Conservation (phyloP, 163 green algal species). For the Prototheca wickerhamii region DNA sequence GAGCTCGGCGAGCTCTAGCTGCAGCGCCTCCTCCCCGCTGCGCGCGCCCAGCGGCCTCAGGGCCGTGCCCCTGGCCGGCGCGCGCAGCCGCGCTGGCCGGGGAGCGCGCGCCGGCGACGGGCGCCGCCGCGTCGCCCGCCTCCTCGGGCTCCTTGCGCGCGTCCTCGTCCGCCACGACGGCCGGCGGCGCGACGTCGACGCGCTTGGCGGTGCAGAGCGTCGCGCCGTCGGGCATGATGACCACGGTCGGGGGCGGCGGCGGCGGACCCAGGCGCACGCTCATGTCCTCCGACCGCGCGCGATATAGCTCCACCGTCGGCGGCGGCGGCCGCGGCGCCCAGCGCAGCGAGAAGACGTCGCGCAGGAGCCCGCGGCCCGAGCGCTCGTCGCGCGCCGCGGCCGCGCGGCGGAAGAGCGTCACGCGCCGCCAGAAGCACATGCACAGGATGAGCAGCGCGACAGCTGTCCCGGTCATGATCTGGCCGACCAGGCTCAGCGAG, state of each 20-base stretch:
- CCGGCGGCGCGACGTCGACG: neutral
- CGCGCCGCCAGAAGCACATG: slow-evolving; percentile 2
- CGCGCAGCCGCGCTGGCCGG: too few species aligned
- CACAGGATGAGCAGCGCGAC: neutral
- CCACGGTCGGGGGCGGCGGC: neutral
- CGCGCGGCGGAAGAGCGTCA: neutral
- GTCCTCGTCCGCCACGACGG: neutral
- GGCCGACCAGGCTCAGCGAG: neutral
- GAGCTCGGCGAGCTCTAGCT: too few species aligned
- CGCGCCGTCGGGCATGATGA: neutral
- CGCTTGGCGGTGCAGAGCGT: neutral
- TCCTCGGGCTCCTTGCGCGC: neutral
- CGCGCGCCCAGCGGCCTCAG: too few species aligned
- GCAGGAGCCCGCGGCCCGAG: neutral
- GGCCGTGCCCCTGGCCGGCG: too few species aligned
- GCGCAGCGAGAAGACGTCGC: neutral
- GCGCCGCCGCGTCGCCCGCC: too few species aligned
- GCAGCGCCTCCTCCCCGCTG: too few species aligned
- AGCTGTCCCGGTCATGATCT: neutral
- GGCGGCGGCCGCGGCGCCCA: neutral
- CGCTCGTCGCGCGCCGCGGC: neutral
- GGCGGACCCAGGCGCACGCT: neutral
- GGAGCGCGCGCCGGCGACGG: too few species aligned
- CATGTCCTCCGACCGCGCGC: neutral
- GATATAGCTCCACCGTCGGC: too few species aligned